Evolutionary conservation across 2,329 filamentous ascomycete genomes (phyloP), one percentile per base, ranked within the genome.

Genomic region (Paecilomyces fulvus): DNA sequence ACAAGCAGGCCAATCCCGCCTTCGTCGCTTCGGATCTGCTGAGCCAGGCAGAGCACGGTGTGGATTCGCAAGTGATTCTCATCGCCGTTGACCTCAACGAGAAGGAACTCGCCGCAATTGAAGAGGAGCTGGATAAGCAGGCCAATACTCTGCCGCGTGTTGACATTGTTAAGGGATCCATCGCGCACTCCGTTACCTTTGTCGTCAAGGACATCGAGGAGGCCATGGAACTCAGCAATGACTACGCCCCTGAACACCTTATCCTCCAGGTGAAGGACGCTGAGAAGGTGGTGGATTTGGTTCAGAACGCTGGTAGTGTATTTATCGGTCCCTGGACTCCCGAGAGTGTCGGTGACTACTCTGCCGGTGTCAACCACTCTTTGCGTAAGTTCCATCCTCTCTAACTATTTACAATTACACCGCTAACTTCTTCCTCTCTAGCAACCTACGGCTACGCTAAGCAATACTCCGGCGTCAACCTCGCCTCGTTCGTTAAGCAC

Each of bases 371-470:
- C 48, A 99, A 99, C 73, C 94, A 99, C 79, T 95, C 90, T 57
- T 78, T 99, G 62, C 94, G 91, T 95, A 87, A 83, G 90, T 87
- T 37, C 33, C 10, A 60, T 23, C 20, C 20, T 46, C 0, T 37
- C 46, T 31, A n/a, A n/a, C 3, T 52, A 14, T 10, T 11, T 43
- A 43, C 14, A 14, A 5, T 6, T 56, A 48, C 70, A 67, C 69
- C 56, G 56, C 57, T 49, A 56, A 30, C 46, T 60, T 51, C 25
- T 3, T 49, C 20, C 53, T 46, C 55, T 54, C 25, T 64, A 95
- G 91, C 94, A 54, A 99, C 94, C 0, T 99, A 97, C 69, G 94
- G 94, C 46, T 99, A 95, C 67, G 94, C 94, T 52, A 96, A 95
- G 77, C 94, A 99, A 74, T 99, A 99, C 78, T 96, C 91, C 5